These are phyloP conservation scores for Sporisorium iseilematis-ciliati DNA, from an alignment of 1,284 basidiomycete species.

Conservation along the genomic window DNA sequence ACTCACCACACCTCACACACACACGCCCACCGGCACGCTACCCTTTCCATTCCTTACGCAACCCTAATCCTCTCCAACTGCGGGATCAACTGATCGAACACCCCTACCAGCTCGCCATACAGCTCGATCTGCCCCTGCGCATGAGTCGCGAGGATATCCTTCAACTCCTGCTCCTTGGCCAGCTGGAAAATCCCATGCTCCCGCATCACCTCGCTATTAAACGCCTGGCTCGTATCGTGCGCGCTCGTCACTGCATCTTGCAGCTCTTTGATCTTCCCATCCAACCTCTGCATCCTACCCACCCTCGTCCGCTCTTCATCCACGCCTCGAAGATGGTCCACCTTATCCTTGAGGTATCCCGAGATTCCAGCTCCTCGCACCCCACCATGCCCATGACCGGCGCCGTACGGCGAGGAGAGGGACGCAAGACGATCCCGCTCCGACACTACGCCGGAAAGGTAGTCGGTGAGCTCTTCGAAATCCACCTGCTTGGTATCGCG, in stretches of 20 bases:
- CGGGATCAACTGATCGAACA: slow-evolving; percentile 44
- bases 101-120: slow-evolving; percentile 67
- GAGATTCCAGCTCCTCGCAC: slow-evolving; percentile 77
- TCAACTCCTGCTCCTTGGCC: slow-evolving; percentile 93
- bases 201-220: slow-evolving; percentile 90
- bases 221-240: slow-evolving; percentile 93
- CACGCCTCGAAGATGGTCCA: slow-evolving; percentile 89
- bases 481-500: slow-evolving; percentile 99
- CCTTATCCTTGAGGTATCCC: slow-evolving; percentile 91
- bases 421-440: slow-evolving; percentile 85
- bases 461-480: slow-evolving; percentile 96
- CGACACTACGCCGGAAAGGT: slow-evolving; percentile 87
- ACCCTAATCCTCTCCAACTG: slow-evolving; percentile 39
- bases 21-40: too few relatives aligned
- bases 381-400: slow-evolving; percentile 65
- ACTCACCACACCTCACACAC: too few relatives aligned
- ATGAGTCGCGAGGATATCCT: slow-evolving; percentile 87
- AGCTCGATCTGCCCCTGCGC: slow-evolving; percentile 95
- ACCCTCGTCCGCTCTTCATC: slow-evolving; percentile 93
- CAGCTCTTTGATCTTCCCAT: slow-evolving; percentile 94
- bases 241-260: slow-evolving; percentile 95
- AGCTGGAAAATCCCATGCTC: slow-evolving; percentile 91
- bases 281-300: slow-evolving; percentile 91
- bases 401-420: slow-evolving; percentile 60
- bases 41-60: neutral